These are phyloP conservation scores for Botryotinia calthae DNA, from an alignment of 2,329 filamentous ascomycete species.

Conservation along the genomic window DNA sequence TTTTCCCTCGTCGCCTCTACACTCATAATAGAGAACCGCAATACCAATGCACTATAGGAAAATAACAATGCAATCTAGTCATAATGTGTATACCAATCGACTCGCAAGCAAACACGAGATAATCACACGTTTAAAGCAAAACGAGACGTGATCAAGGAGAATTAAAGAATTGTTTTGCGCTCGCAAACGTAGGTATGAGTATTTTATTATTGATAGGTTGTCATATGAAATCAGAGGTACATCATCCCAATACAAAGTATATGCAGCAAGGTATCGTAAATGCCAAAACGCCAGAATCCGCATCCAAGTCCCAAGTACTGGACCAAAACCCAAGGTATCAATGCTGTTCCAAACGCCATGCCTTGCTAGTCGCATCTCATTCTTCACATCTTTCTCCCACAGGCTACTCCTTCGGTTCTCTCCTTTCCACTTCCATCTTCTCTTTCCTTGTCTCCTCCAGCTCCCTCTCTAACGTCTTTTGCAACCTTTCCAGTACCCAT, in stretches of 20 bases:
- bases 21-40: too few species aligned
- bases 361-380: neutral
- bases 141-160: neutral
- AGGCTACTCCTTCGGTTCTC: neutral
- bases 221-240: neutral
- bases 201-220: neutral
- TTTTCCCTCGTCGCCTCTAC: too few species aligned
- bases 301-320: neutral
- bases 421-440: conserved; percentile 24
- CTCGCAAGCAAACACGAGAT: neutral
- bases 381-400: neutral
- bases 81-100: neutral
- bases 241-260: neutral
- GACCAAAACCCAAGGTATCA: neutral
- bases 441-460: conserved; percentile 30
- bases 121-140: neutral
- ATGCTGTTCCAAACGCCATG: neutral
- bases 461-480: conserved; percentile 50
- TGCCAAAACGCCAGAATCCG: neutral
- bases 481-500: conserved; percentile 68
- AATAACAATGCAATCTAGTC: neutral
- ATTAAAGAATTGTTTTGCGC: neutral
- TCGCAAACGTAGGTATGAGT: neutral
- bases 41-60: neutral
- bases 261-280: neutral